Evolutionary conservation across 1,139 yeast genomes (phyloP).

Genomic region (Eremothecium coryli): DNA sequence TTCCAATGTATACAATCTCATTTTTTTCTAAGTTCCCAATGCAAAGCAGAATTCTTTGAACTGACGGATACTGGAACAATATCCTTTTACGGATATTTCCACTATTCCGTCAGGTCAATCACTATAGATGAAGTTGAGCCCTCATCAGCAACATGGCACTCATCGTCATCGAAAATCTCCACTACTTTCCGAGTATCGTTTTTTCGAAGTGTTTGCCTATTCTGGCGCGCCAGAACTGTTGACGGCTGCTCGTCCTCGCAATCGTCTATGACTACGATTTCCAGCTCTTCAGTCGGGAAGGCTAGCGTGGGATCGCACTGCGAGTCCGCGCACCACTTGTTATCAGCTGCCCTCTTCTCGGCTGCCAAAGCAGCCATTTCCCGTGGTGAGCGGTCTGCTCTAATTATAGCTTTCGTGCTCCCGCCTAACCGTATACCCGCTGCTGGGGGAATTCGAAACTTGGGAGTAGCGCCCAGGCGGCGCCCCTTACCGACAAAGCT

Average conservation of each 20-base stretch:
- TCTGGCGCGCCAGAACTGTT: not conserved
- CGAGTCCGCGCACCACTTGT: constrained; percentile 42
- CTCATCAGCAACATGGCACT: not conserved
- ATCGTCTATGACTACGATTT: constrained; percentile 24
- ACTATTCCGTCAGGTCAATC: not conserved
- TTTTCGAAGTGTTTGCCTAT: not conserved
- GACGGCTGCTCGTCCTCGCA: not conserved
- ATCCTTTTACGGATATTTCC: too few species aligned
- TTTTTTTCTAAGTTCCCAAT: too few species aligned
- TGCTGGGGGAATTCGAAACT: constrained; percentile 7
- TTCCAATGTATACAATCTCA: too few species aligned
- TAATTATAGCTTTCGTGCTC: constrained; percentile 5
- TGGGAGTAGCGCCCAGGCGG: constrained; percentile 37
- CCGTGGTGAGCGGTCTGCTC: constrained; percentile 28
- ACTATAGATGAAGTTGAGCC: not conserved
- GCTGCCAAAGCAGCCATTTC: constrained; percentile 60
- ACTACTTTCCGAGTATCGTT: not conserved
- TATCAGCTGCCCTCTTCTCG: constrained; percentile 49
- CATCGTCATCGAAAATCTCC: not conserved
- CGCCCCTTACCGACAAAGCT: constrained; percentile 44
- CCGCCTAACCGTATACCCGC: constrained; percentile 21
- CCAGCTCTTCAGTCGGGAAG: constrained; percentile 35
- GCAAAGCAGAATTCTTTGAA: too few species aligned
- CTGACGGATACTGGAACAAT: too few species aligned
- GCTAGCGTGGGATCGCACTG: constrained; percentile 18